phyloP scores from a whole-genome alignment of 2,329 filamentous ascomycete species.

The Lasiodiplodia sp. region DNA sequence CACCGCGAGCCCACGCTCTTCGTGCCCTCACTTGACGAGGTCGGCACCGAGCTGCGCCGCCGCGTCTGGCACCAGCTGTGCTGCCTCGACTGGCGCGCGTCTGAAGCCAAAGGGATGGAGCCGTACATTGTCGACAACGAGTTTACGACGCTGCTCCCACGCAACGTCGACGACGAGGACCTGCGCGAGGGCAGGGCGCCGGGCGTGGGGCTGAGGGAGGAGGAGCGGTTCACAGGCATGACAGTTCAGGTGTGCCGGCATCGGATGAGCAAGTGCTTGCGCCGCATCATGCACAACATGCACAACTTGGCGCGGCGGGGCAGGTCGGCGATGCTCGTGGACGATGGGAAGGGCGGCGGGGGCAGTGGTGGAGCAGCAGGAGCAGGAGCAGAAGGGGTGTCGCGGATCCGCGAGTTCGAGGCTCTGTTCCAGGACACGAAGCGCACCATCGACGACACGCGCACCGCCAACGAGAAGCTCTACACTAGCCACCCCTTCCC shows the following conservation, averaged over 20 bases:
- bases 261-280: too few relatives aligned
- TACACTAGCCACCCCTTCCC: neutral
- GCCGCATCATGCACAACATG: too few relatives aligned
- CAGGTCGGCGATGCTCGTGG: too few relatives aligned
- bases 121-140: constrained; percentile 45
- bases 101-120: constrained; percentile 48
- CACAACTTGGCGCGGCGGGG: too few relatives aligned
- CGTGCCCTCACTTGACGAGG: constrained; percentile 43
- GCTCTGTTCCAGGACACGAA: neutral
- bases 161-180: constrained; percentile 31
- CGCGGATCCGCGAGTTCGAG: neutral
- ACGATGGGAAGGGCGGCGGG: constrained; percentile 30
- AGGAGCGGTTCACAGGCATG: too few relatives aligned
- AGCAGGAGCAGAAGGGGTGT: neutral
- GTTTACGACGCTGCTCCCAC: constrained; percentile 45
- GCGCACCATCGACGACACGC: neutral
- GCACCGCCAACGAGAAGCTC: neutral
- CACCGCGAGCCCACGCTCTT: constrained; percentile 48
- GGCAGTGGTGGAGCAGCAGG: constrained; percentile 30
- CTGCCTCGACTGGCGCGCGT: constrained; percentile 46
- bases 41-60: constrained; percentile 46
- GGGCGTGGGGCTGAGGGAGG: neutral
- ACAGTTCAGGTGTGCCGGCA: too few relatives aligned
- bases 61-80: constrained; percentile 48
- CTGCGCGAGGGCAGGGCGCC: constrained; percentile 40